Base-by-base conservation (phyloP, 805 yeast genomes). In the Limtongozyma cylindracea region DNA sequence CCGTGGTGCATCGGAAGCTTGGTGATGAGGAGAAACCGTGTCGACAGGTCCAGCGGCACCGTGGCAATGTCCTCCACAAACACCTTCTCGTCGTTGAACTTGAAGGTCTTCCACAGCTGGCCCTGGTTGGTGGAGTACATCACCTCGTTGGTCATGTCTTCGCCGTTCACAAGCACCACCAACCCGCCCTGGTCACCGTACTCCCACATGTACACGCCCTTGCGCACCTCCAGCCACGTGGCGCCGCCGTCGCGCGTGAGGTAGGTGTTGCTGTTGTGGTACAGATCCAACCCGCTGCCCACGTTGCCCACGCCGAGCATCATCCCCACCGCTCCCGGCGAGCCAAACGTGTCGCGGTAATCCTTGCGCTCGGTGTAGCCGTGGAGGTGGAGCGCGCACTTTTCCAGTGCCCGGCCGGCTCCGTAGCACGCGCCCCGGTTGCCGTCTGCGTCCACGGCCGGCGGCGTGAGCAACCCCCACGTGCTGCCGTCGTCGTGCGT, bases 171-270 rank as follows among this genome's bases (percentile, higher is more conserved):
- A 22, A 82, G 40, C 1, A 77, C 77, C 22, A 88, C 44, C 17
- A 88, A 58, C 1, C 92, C 68, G 10, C 98, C 98, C 30, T 77
- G 74, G 42, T 88, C 98, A 29, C 96, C 96, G 41, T 55, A 88
- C 43, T 82, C 96, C 96, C 96, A 88, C 61, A 72, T 71, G 32
- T 62, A 60, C 1, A 64, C 56, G 4, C 91, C 88, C 27, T 70
- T 63, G 27, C 46, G 54, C 14, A 84, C 49, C 42, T 77, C 91
- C 23, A 43, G 61, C 96, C 96, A 88, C 3, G 80, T 59, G 10
- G 65, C 47, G 26, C 98, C 98, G 2, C 88, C 98, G 45, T 88
- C 96, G n/a, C 58, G 52, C 3, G 92, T 66, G 28, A 88, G 44
- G 37, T 61, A 88, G 0, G 94, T 76, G 2, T 71, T 52, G 1